A percentile compares a stretch with the other conserved stretches of the same genome.
Conservation (phyloP, 768 basidiomycete species). For the Dentipellis sp. region DNA sequence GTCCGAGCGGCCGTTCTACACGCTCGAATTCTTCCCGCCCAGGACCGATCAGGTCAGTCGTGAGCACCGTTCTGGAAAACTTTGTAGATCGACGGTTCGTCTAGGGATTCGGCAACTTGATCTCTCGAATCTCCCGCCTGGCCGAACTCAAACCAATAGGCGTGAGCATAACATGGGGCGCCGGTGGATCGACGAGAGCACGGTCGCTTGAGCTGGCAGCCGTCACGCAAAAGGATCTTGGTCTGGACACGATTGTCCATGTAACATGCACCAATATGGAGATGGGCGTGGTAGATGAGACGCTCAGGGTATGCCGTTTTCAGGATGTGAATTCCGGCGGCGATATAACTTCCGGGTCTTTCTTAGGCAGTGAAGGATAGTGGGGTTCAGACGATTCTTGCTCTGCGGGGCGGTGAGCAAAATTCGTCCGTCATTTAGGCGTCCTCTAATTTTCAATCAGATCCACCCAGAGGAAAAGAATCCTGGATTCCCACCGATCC, state of each 20-base stretch:
- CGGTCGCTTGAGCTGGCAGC: slow-evolving; percentile 81
- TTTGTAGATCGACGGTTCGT: slow-evolving; percentile 7
- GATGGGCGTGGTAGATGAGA: slow-evolving; percentile 75
- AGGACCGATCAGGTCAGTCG: slow-evolving; percentile 72
- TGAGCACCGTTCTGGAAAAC: not conserved
- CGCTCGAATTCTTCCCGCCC: slow-evolving; percentile 97
- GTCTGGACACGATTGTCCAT: slow-evolving; percentile 84
- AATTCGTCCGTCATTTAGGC: not conserved
- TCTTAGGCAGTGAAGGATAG: slow-evolving; percentile 66
- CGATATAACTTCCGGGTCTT: not conserved
- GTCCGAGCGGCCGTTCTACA: slow-evolving; percentile 52
- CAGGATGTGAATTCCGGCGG: slow-evolving; percentile 4
- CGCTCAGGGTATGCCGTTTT: slow-evolving; percentile 55
- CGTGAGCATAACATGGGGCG: slow-evolving; percentile 95
- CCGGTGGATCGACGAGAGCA: slow-evolving; percentile 87
- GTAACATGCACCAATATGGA: slow-evolving; percentile 97
- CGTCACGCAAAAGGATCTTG: slow-evolving; percentile 62
- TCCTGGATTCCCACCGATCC: slow-evolving; percentile 85
- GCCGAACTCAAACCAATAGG: slow-evolving; percentile 71
- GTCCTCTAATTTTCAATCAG: slow-evolving; percentile 27
- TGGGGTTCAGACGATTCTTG: slow-evolving; percentile 85
- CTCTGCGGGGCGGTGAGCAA: slow-evolving; percentile 76
- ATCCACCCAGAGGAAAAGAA: slow-evolving; percentile 90
- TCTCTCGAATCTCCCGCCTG: slow-evolving; percentile 79
- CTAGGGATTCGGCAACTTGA: slow-evolving; percentile 87